Base-by-base conservation (phyloP, 768 basidiomycete genomes). In the Lactarius sanguifluus region DNA sequence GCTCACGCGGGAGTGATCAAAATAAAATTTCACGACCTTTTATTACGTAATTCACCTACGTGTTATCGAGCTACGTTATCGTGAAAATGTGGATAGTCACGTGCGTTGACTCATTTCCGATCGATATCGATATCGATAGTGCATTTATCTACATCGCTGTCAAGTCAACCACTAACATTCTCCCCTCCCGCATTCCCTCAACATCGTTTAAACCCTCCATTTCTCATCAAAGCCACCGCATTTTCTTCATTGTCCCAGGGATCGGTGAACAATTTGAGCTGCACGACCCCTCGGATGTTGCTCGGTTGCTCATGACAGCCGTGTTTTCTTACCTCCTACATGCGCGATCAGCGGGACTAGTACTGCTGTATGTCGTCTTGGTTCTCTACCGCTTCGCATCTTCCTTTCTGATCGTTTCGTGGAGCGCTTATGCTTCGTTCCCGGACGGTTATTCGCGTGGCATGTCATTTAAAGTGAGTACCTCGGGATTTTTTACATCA, bases 61-160 rank as follows among this genome's bases (percentile, higher is more conserved):
- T 41, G 40, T 16, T 41, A 16, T 16, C 40, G 13, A 10, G 38
- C 38, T 40, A 40, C 15, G 15, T 36, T 36, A 36, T 36, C 38
- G 38, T 15, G 1, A 13, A 40, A 13, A 40, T 15, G 5, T 40
- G 38, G 38, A 40, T 13, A 40, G 41, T 41, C 41, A 41, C 41
- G 41, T 41, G 41, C 41, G 16, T 41, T 18, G 41, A 41, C 16
- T 16, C 16, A 60, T 30, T 30, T 61, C 45, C 32, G 30, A 62
- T 41, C 40, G 40, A 2, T 9, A 56, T 62, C 61, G 62, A 2
- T 9, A 56, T 62, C 61, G 62, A 63, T 63, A 13, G 36, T 34
- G 40, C 12, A 4, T 43, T 40, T 7, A 32, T n/a, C 40, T 15
- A 5, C 6, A 41, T 41, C 16, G 41, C 10, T 41, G 16, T 18